phyloP scores from a whole-genome alignment of 2,329 filamentous ascomycete genomes.

The Hypoxylon sp. region DNA sequence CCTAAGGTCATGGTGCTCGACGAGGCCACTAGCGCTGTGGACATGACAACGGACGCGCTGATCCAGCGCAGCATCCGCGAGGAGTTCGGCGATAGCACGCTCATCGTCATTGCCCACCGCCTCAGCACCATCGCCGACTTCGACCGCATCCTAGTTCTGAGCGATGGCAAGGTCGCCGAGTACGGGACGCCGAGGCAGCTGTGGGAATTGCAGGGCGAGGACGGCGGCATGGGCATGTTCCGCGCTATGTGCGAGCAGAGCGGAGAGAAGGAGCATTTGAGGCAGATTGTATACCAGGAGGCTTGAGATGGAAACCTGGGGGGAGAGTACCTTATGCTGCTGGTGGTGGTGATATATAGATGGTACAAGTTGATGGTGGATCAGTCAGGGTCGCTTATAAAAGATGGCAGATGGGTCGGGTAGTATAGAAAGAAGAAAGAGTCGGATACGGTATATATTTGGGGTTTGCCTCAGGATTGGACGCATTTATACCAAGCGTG shows the following conservation, averaged over 20 bases:
- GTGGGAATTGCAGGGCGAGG: constrained; percentile 56
- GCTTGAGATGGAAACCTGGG: constrained; percentile 9
- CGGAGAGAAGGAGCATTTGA: constrained; percentile 68
- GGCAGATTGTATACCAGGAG: constrained; percentile 54
- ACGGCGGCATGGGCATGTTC: constrained; percentile 61
- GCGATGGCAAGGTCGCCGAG: constrained; percentile 75
- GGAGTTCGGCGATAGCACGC: constrained; percentile 73
- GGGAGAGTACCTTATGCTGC: background rate
- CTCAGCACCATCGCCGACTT: constrained; percentile 83
- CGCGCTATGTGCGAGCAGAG: constrained; percentile 73
- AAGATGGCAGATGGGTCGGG: background rate
- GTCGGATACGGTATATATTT: background rate
- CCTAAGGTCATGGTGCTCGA: constrained; percentile 85
- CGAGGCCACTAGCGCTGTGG: constrained; percentile 82
- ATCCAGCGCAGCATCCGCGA: constrained; percentile 80
- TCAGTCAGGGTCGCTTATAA: background rate
- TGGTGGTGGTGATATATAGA: background rate
- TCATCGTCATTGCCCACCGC: constrained; percentile 81
- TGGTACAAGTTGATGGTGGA: background rate
- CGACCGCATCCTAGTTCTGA: constrained; percentile 78
- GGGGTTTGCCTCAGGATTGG: background rate
- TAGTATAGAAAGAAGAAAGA: too few species aligned
- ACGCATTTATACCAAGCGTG: constrained; percentile 1
- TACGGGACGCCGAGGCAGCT: constrained; percentile 74
- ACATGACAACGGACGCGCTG: constrained; percentile 79